These are phyloP conservation scores for Tylopilus sp. DNA, from an alignment of 1,284 basidiomycete genomes.

Conservation along the genomic window DNA sequence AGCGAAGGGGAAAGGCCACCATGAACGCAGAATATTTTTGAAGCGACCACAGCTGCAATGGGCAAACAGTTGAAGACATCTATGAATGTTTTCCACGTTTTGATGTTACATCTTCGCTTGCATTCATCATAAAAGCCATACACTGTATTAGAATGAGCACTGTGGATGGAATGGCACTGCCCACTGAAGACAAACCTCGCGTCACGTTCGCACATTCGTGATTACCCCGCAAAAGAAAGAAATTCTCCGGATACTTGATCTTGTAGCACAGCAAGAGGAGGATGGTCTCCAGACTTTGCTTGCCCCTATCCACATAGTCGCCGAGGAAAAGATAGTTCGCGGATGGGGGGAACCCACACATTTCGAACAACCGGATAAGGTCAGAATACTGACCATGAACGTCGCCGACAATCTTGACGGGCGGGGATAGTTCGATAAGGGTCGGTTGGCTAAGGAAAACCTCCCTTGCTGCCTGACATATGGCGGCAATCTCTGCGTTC, in stretches of 20 bases:
- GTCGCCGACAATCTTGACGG: conserved; percentile 99
- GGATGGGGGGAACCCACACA: conserved; percentile 98
- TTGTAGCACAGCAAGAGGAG: conserved; percentile 97
- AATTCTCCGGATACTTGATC: conserved; percentile 99
- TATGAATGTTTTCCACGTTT: conserved; percentile 99
- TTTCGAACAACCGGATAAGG: conserved; percentile 97
- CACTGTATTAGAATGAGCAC: conserved; percentile 51
- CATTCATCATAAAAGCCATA: conserved; percentile 99
- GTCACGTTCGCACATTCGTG: conserved; percentile 99
- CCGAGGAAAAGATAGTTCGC: conserved; percentile 99
- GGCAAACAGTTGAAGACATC: conserved; percentile 99
- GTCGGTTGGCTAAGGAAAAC: conserved; percentile 97
- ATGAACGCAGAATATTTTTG: conserved; percentile 99
- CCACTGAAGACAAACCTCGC: conserved; percentile 62
- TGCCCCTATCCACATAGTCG: conserved; percentile 98
- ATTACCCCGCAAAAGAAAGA: conserved; percentile 96
- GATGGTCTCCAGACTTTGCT: conserved; percentile 98
- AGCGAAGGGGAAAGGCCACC: conserved; percentile 98
- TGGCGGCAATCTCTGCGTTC: conserved; percentile 93
- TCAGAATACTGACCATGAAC: conserved; percentile 99
- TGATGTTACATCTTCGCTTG: conserved; percentile 99
- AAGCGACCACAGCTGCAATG: conserved; percentile 97
- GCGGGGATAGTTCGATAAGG: conserved; percentile 94
- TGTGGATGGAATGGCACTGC: conserved; percentile 3
- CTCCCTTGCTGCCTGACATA: conserved; percentile 96